Base-by-base conservation (phyloP, 306 rosid genomes). In the Medicago lupulina region DNA sequence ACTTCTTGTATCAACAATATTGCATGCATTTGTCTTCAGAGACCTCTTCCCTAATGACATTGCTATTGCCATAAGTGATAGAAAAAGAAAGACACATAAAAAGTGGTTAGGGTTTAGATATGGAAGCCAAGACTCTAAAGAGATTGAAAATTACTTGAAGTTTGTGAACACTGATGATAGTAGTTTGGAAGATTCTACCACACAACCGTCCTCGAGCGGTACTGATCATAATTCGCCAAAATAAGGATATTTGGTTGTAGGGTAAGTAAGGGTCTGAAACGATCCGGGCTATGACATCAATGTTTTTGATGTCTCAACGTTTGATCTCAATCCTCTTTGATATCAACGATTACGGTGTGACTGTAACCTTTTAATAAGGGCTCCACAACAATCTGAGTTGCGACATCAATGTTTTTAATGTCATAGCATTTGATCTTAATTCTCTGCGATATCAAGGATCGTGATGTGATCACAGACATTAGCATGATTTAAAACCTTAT, bases 41-140 rank as follows among this genome's bases (percentile, higher is more conserved):
- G 86, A 96, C 74, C 98, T 96, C 73, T 92, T 96, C 73, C 99
- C 97, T 16, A 92, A 96, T 71, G 99, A 96, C 90, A 65, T 92
- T 19, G 96, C 97, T 23, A 95, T 95, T 79, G 98, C 99, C 79
- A 92, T 95, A 17, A 92, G 97, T 82, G 82, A 95, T 28, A 79
- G 89, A 51, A 89, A 74, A 79, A 82, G 86, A 14, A 88, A 80
- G 67, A 81, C 82, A 9, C 86, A 86, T 3, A 81, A 14, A 75
- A 82, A 83, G 11, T 90, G 99, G 97, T 85, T 90, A 28, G 85
- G 76, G 64, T 59, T 83, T 11, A 82, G 83, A 77, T 66, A 85
- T 69, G 88, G 86, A 3, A 88, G 87, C 77, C 76, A 80, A 8
- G 92, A 83, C 9, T 39, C 89, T 61, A 85, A 74, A 11, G 96